Base-by-base conservation (phyloP, 306 rosid genomes). In the Datisca glomerata region DNA sequence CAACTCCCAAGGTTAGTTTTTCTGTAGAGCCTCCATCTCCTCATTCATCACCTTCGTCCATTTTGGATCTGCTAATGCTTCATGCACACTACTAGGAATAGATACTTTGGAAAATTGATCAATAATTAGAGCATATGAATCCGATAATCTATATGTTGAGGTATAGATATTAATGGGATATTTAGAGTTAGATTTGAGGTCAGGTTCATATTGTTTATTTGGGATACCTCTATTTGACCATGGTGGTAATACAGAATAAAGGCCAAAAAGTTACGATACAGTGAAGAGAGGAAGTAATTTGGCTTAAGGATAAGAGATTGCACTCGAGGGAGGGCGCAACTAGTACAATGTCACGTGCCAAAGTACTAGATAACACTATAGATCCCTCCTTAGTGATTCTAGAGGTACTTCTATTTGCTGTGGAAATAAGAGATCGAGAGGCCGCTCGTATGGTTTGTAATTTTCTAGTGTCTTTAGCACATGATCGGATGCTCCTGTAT, bases 401-500 rank as follows among this genome's bases (percentile, higher is more conserved):
- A 24, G 27, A 14, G 18, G 49, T 16, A 47, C 21, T 47, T n/a
- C 36, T 24, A 47, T 27, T 47, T 1, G 37, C 37, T 4, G 6
- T 57, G 18, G 49, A 39, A 0, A 38, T 10, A 12, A 39, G 7
- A 5, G 35, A 12, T 21, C 48, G 7, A 3, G 24, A 0, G 15
- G 56, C 24, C 5, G 45, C 2, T 1, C 16, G 11, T 16, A 57
- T 2, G 4, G 16, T 38, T 7, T 47, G 35, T 6, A 47, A 13
- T 3, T 17, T 5, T 18, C 3, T 2, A 0, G 11, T n/a, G 10
- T 56, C 17, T 0, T n/a, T 12, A 0, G 45, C 46, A 56, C 45
- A 18, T 45, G 61, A 35, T 45, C 43, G 1, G 51, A 29, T 13
- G 50, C 51, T 15, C 43, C 13, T 42, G n/a, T 42, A 21, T 43